A percentile compares a stretch with the other conserved stretches of the same genome.
Evolutionary conservation across 805 yeast genomes (phyloP).

Genomic region (Lachancea sp.): DNA sequence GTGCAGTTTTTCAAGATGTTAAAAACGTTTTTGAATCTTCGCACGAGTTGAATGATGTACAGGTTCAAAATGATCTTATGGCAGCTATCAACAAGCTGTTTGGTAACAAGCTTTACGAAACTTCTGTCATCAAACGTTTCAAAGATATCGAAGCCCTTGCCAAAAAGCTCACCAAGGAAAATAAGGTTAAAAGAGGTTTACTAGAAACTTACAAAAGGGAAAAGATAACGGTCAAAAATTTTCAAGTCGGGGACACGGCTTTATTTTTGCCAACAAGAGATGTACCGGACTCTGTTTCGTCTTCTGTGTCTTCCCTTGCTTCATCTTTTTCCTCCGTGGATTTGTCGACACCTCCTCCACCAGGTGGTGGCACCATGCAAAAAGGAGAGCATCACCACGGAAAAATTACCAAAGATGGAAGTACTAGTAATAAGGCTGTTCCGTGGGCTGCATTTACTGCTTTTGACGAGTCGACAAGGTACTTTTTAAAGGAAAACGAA

Average conservation of each 20-base stretch:
- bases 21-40: conserved; percentile 14
- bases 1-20: conserved; percentile 39
- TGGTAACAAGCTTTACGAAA: conserved; percentile 27
- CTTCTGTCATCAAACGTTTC: conserved; percentile 63
- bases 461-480: conserved; percentile 72
- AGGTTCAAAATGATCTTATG: conserved; percentile 11
- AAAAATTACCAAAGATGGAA: conserved; percentile 13
- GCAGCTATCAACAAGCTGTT: conserved; percentile 24
- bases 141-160: conserved; percentile 88
- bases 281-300: conserved; percentile 20
- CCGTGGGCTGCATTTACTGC: conserved; percentile 95
- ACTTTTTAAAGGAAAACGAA: conserved; percentile 50
- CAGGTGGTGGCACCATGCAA: conserved; percentile 13
- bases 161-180: conserved; percentile 65
- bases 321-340: conserved; percentile 33
- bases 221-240: conserved; percentile 61
- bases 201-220: conserved; percentile 29
- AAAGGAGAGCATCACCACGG: conserved; percentile 13
- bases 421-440: conserved; percentile 23
- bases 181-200: conserved; percentile 28
- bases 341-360: conserved; percentile 29
- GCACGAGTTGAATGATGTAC: conserved; percentile 9
- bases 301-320: conserved; percentile 23
- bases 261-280: conserved; percentile 75
- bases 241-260: conserved; percentile 70